phyloP scores from a whole-genome alignment of 1,284 basidiomycete species.

The Puccinia horiana region DNA sequence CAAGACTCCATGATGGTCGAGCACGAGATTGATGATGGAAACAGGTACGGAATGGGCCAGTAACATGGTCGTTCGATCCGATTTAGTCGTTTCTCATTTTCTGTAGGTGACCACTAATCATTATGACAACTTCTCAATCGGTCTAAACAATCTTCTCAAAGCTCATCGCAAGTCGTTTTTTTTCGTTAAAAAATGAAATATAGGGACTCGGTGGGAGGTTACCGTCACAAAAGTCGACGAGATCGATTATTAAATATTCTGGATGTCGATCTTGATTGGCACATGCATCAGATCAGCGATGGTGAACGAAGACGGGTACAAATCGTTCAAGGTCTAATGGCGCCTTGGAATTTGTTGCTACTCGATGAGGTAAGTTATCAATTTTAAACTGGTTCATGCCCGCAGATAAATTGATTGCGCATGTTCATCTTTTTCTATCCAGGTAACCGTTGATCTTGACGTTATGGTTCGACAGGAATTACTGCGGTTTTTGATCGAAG shows the following conservation, averaged over 20 bases:
- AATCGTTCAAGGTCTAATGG: slow-evolving; percentile 95
- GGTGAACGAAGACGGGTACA: slow-evolving; percentile 92
- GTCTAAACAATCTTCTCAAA: neutral
- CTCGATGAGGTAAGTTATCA: slow-evolving; percentile 75
- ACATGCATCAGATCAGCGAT: slow-evolving; percentile 89
- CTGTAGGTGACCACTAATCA: slow-evolving; percentile 60
- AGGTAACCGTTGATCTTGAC: slow-evolving; percentile 97
- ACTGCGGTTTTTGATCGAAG: slow-evolving; percentile 79
- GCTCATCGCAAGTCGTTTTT: neutral
- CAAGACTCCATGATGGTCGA: neutral
- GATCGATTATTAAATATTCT: slow-evolving; percentile 85
- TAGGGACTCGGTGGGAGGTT: slow-evolving; percentile 86
- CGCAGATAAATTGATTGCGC: neutral
- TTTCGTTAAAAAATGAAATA: neutral
- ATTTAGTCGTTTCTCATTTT: slow-evolving; percentile 85
- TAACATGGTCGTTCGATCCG: slow-evolving; percentile 94
- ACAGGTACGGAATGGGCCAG: slow-evolving; percentile 69
- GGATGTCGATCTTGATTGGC: slow-evolving; percentile 88
- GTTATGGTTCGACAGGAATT: slow-evolving; percentile 91
- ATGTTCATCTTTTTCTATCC: neutral
- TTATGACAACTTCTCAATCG: neutral
- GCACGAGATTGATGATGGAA: neutral
- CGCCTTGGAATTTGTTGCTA: slow-evolving; percentile 86
- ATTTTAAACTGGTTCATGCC: neutral
- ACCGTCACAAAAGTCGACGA: slow-evolving; percentile 83